Conservation (phyloP, 495 filamentous ascomycete species). For the Margaritispora aquatica region DNA sequence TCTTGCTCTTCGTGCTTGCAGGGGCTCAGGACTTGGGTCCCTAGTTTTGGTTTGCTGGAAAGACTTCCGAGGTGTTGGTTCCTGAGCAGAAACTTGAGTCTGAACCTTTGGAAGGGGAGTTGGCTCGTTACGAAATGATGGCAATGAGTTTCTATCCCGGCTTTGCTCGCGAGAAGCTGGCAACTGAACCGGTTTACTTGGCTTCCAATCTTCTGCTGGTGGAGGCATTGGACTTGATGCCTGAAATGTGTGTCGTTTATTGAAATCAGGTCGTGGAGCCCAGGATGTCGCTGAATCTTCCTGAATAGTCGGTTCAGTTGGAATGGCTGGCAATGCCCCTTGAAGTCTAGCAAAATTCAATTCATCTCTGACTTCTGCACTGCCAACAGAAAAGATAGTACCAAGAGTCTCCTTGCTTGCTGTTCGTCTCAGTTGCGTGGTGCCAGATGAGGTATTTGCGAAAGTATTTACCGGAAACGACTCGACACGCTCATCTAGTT, state of each 20-base stretch:
- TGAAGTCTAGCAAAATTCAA: slow-evolving; percentile 12
- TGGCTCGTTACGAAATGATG: neutral
- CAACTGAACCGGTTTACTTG: neutral
- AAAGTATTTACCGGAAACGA: slow-evolving; percentile 14
- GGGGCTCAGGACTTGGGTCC: neutral
- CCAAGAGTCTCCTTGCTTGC: slow-evolving; percentile 19
- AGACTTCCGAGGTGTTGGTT: neutral
- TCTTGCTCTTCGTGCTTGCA: neutral
- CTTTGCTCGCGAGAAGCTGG: neutral
- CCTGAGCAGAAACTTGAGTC: neutral
- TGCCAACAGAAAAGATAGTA: slow-evolving; percentile 24
- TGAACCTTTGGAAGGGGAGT: neutral
- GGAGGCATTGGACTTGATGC: neutral
- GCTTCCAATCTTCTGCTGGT: neutral
- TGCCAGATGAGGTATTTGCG: slow-evolving; percentile 13
- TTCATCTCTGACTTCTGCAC: slow-evolving; percentile 16
- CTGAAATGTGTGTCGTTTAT: neutral
- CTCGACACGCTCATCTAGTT: slow-evolving; percentile 11
- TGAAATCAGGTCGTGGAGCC: neutral
- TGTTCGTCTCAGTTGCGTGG: neutral
- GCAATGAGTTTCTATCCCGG: neutral
- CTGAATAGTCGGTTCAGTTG: slow-evolving; percentile 1
- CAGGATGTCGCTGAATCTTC: slow-evolving; percentile 5
- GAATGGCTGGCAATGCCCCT: slow-evolving; percentile 12
- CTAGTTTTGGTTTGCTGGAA: neutral